Conservation (phyloP, 495 filamentous ascomycete species). For the Penicillium roqueforti region DNA sequence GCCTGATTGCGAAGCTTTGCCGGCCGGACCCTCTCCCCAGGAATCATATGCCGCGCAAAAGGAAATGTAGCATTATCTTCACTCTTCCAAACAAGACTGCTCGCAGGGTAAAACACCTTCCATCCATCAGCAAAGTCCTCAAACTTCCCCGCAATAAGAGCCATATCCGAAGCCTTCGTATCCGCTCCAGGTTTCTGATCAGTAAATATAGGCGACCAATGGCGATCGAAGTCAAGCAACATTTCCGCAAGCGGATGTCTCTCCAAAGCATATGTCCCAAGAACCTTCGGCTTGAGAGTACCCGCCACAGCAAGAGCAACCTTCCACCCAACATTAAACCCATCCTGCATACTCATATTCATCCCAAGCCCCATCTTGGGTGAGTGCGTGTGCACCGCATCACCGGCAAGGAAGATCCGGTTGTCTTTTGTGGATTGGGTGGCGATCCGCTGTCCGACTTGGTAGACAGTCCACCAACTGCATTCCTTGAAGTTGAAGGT, state of each 20-base stretch:
- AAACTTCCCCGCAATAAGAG: conserved; percentile 22
- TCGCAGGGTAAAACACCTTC: conserved; percentile 33
- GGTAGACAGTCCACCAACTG: conserved; percentile 56
- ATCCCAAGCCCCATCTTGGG: conserved; percentile 84
- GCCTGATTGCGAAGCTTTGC: conserved; percentile 53
- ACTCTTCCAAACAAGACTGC: conserved; percentile 25
- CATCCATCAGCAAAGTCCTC: conserved; percentile 38
- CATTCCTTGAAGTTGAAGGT: conserved; percentile 56
- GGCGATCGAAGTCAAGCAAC: conserved; percentile 63
- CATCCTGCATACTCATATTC: conserved; percentile 80
- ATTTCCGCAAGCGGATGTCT: conserved; percentile 66
- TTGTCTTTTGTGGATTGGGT: conserved; percentile 61
- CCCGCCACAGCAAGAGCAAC: conserved; percentile 62
- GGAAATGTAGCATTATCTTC: conserved; percentile 13
- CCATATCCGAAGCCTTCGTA: conserved; percentile 23
- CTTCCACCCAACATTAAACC: conserved; percentile 79
- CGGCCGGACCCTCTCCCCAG: conserved; percentile 50
- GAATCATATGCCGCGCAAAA: conserved; percentile 33
- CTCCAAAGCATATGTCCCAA: conserved; percentile 71
- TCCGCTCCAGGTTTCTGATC: conserved; percentile 2
- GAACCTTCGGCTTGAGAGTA: conserved; percentile 49
- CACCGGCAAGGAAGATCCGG: conserved; percentile 73
- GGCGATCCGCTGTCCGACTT: conserved; percentile 70
- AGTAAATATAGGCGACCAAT: conserved; percentile 24
- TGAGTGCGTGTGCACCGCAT: conserved; percentile 78